Percentiles rank a stretch among this genome's conserved stretches.
These are phyloP conservation scores for Russula sp. DNA, from an alignment of 768 basidiomycete species.

Conservation along the genomic window DNA sequence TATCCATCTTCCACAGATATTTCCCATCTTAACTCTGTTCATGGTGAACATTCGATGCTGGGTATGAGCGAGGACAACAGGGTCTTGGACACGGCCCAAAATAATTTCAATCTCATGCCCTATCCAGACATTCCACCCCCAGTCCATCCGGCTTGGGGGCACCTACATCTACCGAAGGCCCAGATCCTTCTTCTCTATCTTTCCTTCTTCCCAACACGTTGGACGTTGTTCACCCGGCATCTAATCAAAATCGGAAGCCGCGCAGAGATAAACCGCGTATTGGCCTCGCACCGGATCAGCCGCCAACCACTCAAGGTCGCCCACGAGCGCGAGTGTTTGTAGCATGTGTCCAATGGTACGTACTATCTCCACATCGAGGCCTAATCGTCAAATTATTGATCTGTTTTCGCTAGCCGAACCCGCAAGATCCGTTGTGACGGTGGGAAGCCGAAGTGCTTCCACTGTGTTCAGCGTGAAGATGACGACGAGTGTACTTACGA, in stretches of 20 bases:
- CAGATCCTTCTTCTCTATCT: background rate
- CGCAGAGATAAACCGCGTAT: conserved; percentile 48
- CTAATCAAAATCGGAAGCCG: conserved; percentile 3
- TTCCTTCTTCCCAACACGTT: conserved; percentile 1
- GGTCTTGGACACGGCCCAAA: background rate
- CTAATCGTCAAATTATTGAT: background rate
- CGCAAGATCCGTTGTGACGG: conserved; percentile 84
- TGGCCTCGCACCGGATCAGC: conserved; percentile 70
- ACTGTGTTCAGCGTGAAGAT: conserved; percentile 55
- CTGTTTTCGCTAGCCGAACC: conserved; percentile 49
- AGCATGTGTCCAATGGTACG: conserved; percentile 75
- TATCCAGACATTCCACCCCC: conserved; percentile 8
- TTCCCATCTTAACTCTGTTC: background rate
- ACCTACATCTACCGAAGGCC: conserved; percentile 7
- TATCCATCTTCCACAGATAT: background rate
- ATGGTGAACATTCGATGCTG: background rate
- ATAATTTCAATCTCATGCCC: background rate
- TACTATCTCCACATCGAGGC: conserved; percentile 23
- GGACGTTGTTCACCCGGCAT: background rate
- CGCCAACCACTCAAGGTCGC: conserved; percentile 78
- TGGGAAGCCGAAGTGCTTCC: conserved; percentile 71
- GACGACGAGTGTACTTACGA: conserved; percentile 61
- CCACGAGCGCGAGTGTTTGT: conserved; percentile 72
- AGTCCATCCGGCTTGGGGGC: conserved; percentile 6
- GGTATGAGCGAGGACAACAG: background rate